Conservation (phyloP, 495 filamentous ascomycete species). For the Podospora comata region DNA sequence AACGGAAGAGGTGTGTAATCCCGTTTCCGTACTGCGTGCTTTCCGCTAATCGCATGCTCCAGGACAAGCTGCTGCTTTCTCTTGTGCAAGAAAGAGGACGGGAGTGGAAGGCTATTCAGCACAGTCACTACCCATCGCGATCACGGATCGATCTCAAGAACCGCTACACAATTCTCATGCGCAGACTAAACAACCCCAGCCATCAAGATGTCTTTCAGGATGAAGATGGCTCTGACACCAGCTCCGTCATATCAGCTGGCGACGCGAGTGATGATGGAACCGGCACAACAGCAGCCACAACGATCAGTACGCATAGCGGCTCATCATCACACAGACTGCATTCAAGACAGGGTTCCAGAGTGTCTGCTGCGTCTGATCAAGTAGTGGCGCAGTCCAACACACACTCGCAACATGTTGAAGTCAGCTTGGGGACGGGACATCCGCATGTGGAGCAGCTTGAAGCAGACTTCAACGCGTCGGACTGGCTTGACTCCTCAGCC, state of each 20-base stretch:
- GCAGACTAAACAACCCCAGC: conserved; percentile 7
- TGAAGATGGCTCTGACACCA: conserved; percentile 9
- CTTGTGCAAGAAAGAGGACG: conserved; percentile 8
- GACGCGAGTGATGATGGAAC: background rate
- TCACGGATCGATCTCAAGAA: conserved; percentile 10
- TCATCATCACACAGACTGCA: background rate
- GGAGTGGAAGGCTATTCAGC: conserved; percentile 8
- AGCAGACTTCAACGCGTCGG: background rate
- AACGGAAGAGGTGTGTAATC: background rate
- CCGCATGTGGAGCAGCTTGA: background rate
- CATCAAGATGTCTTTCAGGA: background rate
- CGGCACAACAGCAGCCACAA: background rate
- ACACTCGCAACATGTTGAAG: background rate
- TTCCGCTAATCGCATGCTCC: background rate
- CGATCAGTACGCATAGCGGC: background rate
- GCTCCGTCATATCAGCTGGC: background rate
- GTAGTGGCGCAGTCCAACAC: background rate
- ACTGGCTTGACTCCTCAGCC: background rate
- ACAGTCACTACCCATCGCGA: conserved; percentile 9
- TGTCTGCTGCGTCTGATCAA: background rate
- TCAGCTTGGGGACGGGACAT: background rate
- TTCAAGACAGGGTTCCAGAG: background rate
- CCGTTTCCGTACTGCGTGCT: background rate
- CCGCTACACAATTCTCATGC: conserved; percentile 9
- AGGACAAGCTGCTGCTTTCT: conserved; percentile 3